These are phyloP conservation scores for Epichloe sp. DNA, from an alignment of 2,329 filamentous ascomycete genomes.

Conservation along the genomic window DNA sequence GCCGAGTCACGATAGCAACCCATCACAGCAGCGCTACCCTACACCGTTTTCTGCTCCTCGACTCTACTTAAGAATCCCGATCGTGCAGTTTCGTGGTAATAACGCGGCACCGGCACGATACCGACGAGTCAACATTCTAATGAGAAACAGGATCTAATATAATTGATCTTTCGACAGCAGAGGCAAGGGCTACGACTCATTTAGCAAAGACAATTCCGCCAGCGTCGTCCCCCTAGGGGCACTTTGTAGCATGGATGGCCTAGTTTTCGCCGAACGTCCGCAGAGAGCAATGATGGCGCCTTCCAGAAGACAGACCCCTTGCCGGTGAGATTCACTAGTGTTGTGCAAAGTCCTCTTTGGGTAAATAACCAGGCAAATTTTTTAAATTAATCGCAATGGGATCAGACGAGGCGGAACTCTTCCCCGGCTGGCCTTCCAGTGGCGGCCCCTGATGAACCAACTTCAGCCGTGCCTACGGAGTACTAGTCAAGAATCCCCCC, in stretches of 20 bases:
- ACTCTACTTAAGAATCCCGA: too few relatives aligned
- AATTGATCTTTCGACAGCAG: not conserved
- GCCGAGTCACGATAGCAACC: too few relatives aligned
- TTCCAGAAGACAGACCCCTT: constrained; percentile 14
- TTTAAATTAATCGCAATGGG: constrained; percentile 18
- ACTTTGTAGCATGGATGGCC: not conserved
- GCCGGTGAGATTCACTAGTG: not conserved
- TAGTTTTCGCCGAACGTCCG: constrained; percentile 9
- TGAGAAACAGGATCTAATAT: too few relatives aligned
- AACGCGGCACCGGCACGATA: not conserved
- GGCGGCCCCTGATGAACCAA: not conserved
- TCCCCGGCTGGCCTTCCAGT: constrained; percentile 14
- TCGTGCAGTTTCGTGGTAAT: not conserved
- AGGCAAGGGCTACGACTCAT: not conserved
- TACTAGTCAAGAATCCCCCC: not conserved
- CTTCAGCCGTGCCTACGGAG: not conserved
- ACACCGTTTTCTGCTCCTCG: too few relatives aligned
- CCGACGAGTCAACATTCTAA: too few relatives aligned
- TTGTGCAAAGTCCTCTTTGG: not conserved
- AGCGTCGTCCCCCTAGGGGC: too few relatives aligned
- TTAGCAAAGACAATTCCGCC: not conserved
- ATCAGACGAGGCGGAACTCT: constrained; percentile 15
- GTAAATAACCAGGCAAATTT: constrained; percentile 11
- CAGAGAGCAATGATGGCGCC: not conserved
- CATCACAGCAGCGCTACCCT: too few relatives aligned